A percentile compares a stretch with the other conserved stretches of the same genome.
Conservation (phyloP, 768 basidiomycete genomes). For the Auricularia auricula-judae region DNA sequence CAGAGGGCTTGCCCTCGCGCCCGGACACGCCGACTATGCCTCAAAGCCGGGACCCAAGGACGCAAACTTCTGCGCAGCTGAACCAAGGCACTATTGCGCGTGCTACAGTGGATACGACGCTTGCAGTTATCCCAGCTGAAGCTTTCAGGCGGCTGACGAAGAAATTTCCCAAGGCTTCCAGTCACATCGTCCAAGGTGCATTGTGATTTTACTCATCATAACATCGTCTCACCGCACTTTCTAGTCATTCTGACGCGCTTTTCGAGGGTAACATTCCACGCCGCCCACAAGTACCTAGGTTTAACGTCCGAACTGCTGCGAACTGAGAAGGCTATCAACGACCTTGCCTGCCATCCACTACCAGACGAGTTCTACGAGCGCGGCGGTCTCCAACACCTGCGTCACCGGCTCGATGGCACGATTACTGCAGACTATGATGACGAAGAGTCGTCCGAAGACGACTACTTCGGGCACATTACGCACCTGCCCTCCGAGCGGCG, state of each 20-base stretch:
- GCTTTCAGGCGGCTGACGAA: constrained; percentile 90
- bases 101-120: constrained; percentile 85
- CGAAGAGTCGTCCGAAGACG: constrained; percentile 27
- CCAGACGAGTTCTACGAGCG: constrained; percentile 86
- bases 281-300: constrained; percentile 93
- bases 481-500: neutral
- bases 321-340: constrained; percentile 95
- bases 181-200: constrained; percentile 87
- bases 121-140: constrained; percentile 98
- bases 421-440: constrained; percentile 31
- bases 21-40: neutral
- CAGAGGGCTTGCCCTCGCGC: neutral
- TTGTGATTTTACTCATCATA: neutral
- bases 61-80: constrained; percentile 6
- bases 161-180: constrained; percentile 94
- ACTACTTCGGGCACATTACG: constrained; percentile 34
- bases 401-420: constrained; percentile 76
- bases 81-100: constrained; percentile 79
- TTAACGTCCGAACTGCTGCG: constrained; percentile 90
- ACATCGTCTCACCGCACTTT: neutral
- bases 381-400: constrained; percentile 78
- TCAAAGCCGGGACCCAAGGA: neutral
- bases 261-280: constrained; percentile 93
- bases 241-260: constrained; percentile 90
- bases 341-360: constrained; percentile 91